A percentile compares a stretch with the other conserved stretches of the same genome.
Conservation (phyloP, 1,284 basidiomycete species). For the Boletus austroedulis region DNA sequence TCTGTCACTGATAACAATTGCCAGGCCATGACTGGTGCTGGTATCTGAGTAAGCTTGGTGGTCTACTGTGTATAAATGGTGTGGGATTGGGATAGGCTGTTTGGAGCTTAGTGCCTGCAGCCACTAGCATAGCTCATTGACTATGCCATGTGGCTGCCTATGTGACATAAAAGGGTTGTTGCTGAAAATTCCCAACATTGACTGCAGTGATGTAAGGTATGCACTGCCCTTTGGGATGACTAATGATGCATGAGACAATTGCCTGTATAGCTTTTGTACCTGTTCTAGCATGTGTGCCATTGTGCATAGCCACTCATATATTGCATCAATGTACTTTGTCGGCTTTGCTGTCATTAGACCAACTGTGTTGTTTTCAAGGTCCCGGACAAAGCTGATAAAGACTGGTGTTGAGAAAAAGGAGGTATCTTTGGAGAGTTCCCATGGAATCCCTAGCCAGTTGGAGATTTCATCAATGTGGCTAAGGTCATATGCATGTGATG, state of each 20-base stretch:
- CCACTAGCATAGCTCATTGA: not conserved
- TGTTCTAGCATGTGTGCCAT: not conserved
- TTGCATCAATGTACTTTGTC: not conserved
- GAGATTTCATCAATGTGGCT: not conserved
- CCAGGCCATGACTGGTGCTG: conserved; percentile 15
- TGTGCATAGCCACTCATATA: not conserved
- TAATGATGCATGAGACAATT: not conserved
- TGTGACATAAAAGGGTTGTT: not conserved
- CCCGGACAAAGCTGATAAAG: conserved; percentile 27
- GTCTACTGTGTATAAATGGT: not conserved
- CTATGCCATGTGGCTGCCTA: not conserved
- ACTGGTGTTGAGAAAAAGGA: conserved; percentile 5
- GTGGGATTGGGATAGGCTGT: not conserved
- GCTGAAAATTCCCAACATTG: not conserved
- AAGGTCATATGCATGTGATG: not conserved
- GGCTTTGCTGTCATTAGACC: not conserved
- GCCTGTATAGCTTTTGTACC: not conserved
- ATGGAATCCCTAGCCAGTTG: not conserved
- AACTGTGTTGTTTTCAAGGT: not conserved
- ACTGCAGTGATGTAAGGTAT: not conserved
- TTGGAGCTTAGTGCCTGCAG: not conserved
- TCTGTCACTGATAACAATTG: not conserved
- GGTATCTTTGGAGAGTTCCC: conserved; percentile 2
- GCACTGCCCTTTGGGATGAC: not conserved
- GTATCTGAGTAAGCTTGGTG: conserved; percentile 11